Base-by-base conservation (phyloP, 2,329 filamentous ascomycete species). In the Clonostachys rhizophaga region DNA sequence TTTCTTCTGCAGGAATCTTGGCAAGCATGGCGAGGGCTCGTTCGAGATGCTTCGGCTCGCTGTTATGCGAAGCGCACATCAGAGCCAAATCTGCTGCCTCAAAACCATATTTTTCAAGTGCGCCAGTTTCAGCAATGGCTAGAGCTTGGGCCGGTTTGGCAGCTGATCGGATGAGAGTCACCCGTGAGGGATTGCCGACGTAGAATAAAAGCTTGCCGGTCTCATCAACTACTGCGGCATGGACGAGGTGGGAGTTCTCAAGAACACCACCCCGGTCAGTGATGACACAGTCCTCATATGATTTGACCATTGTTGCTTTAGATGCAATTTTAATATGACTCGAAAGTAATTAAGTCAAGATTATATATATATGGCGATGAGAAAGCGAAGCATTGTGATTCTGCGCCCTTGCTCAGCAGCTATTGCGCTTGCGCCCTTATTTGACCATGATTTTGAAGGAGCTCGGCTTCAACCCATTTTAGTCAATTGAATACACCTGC, bases 51-150 rank as follows among this genome's bases (percentile, higher is more conserved):
- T 58, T 50, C 0, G 66, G 60, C 51, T 76, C 71, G 45, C 66
- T 67, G 50, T 53, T 75, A 49, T 76, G 71, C 0, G 72, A 76
- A 4, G 71, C 70, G 48, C 72, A 74, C 60, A 72, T 69, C 2
- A 76, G 55, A 1, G 70, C 73, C 2, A 76, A 50, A 34, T 76
- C 72, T 4, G 57, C 63, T 3, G 67, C 61, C 16, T 68, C 58
- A 20, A 74, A 65, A 2, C 54, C 54, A 44, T 58, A 69, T 9
- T 55, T 48, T 3, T 71, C 63, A 18, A 67, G 55, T 2, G 55
- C 65, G 0, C 68, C 69, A 0, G 68, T 72, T 46, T 74, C 67
- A 0, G 72, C 49, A 5, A 75, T 61, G 5, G 70, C 69, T 6
- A 75, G 59, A 1, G 71, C 66, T 52, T 75, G 71, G 0, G 62